Percentiles rank a stretch among this genome's conserved stretches.
phyloP scores from a whole-genome alignment of 2,329 filamentous ascomycete genomes.

The Trichoderma sp. region DNA sequence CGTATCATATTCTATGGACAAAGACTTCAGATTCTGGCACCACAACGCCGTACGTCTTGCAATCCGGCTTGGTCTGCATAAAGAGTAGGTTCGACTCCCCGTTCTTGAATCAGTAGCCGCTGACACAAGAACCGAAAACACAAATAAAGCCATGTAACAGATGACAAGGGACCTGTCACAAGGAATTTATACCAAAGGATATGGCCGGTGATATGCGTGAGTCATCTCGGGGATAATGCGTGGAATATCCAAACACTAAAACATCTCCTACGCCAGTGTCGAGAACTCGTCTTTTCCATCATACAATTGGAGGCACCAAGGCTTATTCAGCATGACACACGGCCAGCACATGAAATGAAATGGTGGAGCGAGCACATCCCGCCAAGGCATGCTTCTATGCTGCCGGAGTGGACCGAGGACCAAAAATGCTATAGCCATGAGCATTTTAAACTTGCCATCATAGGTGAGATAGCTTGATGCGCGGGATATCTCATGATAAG shows the following conservation, averaged over 20 bases:
- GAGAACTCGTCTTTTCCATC: constrained; percentile 1
- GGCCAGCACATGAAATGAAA: not conserved
- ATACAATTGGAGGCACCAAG: constrained; percentile 4
- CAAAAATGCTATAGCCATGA: not conserved
- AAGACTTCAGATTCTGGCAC: constrained; percentile 3
- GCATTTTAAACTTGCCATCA: constrained; percentile 2
- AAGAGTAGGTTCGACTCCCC: not conserved
- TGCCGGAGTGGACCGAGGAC: not conserved
- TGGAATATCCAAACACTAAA: not conserved
- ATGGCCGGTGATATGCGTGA: not conserved
- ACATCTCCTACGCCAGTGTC: not conserved
- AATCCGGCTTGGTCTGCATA: constrained; percentile 1
- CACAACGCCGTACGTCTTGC: constrained; percentile 7
- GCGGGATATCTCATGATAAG: not conserved
- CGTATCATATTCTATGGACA: not conserved
- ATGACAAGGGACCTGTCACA: not conserved
- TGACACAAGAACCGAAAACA: too few species aligned
- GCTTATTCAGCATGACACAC: not conserved
- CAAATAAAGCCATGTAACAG: not conserved
- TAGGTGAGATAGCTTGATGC: not conserved
- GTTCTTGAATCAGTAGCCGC: not conserved
- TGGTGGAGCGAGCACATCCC: constrained; percentile 1
- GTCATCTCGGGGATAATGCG: not conserved
- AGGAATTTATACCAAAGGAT: not conserved
- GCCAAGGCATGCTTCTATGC: not conserved